phyloP scores from a whole-genome alignment of 805 yeast species.

The Kluyveromyces nonfermentans region DNA sequence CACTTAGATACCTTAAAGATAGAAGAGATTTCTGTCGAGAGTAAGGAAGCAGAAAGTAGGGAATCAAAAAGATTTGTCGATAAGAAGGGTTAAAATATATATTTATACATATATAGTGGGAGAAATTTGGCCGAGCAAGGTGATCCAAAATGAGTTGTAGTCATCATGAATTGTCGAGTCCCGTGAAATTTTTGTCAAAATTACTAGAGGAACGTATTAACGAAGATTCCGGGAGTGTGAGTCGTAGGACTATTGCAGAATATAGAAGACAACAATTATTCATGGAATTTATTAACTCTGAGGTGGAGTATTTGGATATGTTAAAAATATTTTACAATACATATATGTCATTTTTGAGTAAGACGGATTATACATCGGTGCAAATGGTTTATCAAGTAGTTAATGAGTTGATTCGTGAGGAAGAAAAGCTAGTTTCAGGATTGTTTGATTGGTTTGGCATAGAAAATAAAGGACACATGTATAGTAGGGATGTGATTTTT shows the following conservation, averaged over 20 bases:
- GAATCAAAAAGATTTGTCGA: too few species aligned
- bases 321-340: background rate
- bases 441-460: conserved; percentile 1
- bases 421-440: background rate
- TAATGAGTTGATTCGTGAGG: background rate
- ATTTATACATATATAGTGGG: background rate
- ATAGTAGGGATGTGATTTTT: background rate
- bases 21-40: background rate
- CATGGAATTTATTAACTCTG: conserved; percentile 4
- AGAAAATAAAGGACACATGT: background rate
- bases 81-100: too few species aligned
- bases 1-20: background rate
- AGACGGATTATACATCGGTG: conserved; percentile 1
- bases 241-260: background rate
- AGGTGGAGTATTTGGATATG: conserved; percentile 2
- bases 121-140: background rate
- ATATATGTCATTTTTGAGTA: conserved; percentile 1
- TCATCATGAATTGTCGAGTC: conserved; percentile 1
- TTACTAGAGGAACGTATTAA: conserved; percentile 1
- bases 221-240: background rate
- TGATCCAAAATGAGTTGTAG: background rate
- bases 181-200: conserved; percentile 1
- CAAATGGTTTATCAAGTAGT: conserved; percentile 3
- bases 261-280: background rate
- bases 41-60: too few species aligned